These are phyloP conservation scores for Leptodermis oblonga DNA, from an alignment of 257 asterid species.

Conservation along the genomic window DNA sequence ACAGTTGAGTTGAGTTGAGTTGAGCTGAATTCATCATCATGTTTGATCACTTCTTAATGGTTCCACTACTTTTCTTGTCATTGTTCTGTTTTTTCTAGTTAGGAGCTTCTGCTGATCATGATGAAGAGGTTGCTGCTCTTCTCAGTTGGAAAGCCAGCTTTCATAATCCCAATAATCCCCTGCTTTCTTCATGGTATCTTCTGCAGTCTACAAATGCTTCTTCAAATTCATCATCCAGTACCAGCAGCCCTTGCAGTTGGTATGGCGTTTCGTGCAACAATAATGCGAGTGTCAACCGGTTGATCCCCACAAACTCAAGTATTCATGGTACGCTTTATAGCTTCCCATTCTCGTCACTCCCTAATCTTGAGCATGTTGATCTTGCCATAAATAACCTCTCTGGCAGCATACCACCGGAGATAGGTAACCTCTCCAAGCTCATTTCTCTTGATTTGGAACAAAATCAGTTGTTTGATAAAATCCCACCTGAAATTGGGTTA, in stretches of 20 bases:
- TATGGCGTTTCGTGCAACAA: slow-evolving; percentile 20
- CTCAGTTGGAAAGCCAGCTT: slow-evolving; percentile 19
- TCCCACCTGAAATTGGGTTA: slow-evolving; percentile 13
- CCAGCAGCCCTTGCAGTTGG: slow-evolving; percentile 21
- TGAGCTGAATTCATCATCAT: too few relatives aligned
- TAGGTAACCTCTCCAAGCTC: slow-evolving; percentile 25
- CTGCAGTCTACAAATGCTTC: background rate
- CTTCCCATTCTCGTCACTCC: slow-evolving; percentile 28
- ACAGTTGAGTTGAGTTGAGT: too few relatives aligned
- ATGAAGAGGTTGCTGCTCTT: slow-evolving; percentile 24
- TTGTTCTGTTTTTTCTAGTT: background rate
- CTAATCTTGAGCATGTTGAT: slow-evolving; percentile 25
- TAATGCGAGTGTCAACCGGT: background rate
- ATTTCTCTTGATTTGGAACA: slow-evolving; percentile 10
- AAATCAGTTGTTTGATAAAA: slow-evolving; percentile 1
- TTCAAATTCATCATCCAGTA: too few relatives aligned
- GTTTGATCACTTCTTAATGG: too few relatives aligned
- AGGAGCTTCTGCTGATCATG: slow-evolving; percentile 7
- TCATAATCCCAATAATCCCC: slow-evolving; percentile 13
- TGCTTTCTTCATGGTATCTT: slow-evolving; percentile 25
- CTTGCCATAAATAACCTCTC: slow-evolving; percentile 14
- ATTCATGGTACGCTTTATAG: slow-evolving; percentile 17
- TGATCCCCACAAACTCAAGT: slow-evolving; percentile 13
- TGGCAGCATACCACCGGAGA: slow-evolving; percentile 20
- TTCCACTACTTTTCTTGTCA: background rate